phyloP scores from a whole-genome alignment of 441 rosid genomes.

The Omphalea diandra region DNA sequence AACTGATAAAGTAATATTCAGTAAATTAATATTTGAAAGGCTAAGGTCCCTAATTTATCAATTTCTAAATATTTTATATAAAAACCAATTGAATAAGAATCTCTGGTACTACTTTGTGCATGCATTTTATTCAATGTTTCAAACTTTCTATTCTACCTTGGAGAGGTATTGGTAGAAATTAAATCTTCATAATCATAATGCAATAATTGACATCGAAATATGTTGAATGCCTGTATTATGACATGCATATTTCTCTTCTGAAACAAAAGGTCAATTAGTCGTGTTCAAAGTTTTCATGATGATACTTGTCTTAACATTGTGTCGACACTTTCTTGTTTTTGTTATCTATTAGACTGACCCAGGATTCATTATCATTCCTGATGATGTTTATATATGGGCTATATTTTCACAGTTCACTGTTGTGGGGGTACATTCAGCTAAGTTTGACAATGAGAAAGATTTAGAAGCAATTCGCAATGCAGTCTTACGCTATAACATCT shows the following conservation, averaged over 20 bases:
- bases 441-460: slow-evolving; percentile 97
- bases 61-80: neutral
- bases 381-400: slow-evolving; percentile 8
- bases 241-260: neutral
- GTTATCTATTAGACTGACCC: neutral
- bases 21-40: neutral
- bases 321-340: neutral
- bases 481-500: slow-evolving; percentile 77
- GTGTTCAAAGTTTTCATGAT: neutral
- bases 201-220: neutral
- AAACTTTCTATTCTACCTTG: neutral
- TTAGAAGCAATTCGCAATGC: slow-evolving; percentile 91
- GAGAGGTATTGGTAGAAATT: neutral
- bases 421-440: slow-evolving; percentile 99
- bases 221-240: neutral
- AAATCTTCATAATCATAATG: too few species aligned
- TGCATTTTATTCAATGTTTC: neutral
- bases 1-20: neutral
- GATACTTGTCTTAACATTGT: neutral
- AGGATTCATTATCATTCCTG: neutral
- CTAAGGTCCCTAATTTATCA: neutral
- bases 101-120: neutral
- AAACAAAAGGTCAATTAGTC: neutral
- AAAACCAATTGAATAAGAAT: neutral
- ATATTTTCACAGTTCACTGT: slow-evolving; percentile 65